phyloP scores from a whole-genome alignment of 2,329 filamentous ascomycete genomes.

The Pseudogymnoascus sp. region DNA sequence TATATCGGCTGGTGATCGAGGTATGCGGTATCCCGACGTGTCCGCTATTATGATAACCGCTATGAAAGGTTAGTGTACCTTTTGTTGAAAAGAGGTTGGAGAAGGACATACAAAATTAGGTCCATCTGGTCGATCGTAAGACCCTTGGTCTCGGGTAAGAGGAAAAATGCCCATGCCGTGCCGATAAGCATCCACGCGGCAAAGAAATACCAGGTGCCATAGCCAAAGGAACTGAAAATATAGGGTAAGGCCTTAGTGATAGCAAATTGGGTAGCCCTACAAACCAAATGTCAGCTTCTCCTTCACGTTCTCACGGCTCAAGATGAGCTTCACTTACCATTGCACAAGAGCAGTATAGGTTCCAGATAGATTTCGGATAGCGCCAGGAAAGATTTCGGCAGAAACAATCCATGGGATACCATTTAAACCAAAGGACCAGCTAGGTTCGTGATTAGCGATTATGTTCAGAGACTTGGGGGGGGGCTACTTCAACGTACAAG shows the following conservation, averaged over 20 bases:
- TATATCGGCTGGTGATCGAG: neutral
- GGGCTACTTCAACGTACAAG: neutral
- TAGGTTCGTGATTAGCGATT: neutral
- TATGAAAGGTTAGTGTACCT: neutral
- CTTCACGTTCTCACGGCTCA: neutral
- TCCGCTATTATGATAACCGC: neutral
- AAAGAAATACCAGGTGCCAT: slow-evolving; percentile 52
- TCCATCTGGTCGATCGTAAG: slow-evolving; percentile 48
- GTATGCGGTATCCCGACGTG: neutral
- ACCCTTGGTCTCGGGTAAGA: slow-evolving; percentile 49
- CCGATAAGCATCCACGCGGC: slow-evolving; percentile 43
- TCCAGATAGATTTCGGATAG: slow-evolving; percentile 11
- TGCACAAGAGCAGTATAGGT: slow-evolving; percentile 10
- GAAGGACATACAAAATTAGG: slow-evolving; percentile 12
- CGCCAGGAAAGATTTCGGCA: slow-evolving; percentile 13
- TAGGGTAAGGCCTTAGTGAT: slow-evolving; percentile 39
- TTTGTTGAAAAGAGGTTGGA: neutral
- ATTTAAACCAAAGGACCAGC: slow-evolving; percentile 27
- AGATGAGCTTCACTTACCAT: neutral
- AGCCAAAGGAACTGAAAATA: slow-evolving; percentile 38
- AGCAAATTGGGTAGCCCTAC: slow-evolving; percentile 35
- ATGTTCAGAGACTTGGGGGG: neutral
- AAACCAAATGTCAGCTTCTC: slow-evolving; percentile 28
- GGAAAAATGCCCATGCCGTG: slow-evolving; percentile 42
- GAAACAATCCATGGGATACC: slow-evolving; percentile 14